Conservation (phyloP, 1,284 basidiomycete species). For the Macrocystidia cucumis region DNA sequence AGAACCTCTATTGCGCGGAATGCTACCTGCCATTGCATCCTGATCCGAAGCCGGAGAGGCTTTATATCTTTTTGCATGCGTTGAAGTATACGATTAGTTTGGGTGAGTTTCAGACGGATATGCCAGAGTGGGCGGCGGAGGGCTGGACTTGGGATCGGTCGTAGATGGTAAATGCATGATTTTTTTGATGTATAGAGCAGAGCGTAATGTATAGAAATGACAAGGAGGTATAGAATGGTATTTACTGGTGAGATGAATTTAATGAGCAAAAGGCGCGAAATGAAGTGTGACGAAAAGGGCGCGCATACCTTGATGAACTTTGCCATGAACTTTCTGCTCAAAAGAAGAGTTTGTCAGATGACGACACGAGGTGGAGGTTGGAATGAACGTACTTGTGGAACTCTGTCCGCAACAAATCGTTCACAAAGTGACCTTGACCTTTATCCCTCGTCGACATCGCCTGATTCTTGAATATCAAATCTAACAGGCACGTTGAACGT, state of each 20-base stretch:
- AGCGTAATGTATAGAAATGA: not conserved
- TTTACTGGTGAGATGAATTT: slow-evolving; percentile 1
- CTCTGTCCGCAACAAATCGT: slow-evolving; percentile 86
- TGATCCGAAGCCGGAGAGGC: slow-evolving; percentile 82
- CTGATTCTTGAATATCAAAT: slow-evolving; percentile 97
- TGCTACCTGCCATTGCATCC: slow-evolving; percentile 88
- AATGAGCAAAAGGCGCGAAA: not conserved
- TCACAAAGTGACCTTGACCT: slow-evolving; percentile 78
- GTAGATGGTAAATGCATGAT: slow-evolving; percentile 4
- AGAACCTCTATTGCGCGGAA: slow-evolving; percentile 65
- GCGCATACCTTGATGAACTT: slow-evolving; percentile 70
- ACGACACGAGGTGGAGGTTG: slow-evolving; percentile 3
- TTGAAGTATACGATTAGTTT: slow-evolving; percentile 73
- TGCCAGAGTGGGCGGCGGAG: slow-evolving; percentile 66
- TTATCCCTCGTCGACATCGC: slow-evolving; percentile 64
- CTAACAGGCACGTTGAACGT: slow-evolving; percentile 32
- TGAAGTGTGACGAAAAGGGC: slow-evolving; percentile 1
- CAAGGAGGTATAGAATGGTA: not conserved
- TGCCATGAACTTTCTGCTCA: slow-evolving; percentile 64
- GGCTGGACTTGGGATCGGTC: slow-evolving; percentile 54
- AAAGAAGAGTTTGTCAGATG: slow-evolving; percentile 8
- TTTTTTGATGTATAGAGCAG: slow-evolving; percentile 4
- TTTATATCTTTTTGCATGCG: slow-evolving; percentile 94
- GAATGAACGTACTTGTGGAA: slow-evolving; percentile 73
- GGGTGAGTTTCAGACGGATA: slow-evolving; percentile 66